Evolutionary conservation across 2,329 filamentous ascomycete species (phyloP).

Genomic region (Microsporum audouinii): DNA sequence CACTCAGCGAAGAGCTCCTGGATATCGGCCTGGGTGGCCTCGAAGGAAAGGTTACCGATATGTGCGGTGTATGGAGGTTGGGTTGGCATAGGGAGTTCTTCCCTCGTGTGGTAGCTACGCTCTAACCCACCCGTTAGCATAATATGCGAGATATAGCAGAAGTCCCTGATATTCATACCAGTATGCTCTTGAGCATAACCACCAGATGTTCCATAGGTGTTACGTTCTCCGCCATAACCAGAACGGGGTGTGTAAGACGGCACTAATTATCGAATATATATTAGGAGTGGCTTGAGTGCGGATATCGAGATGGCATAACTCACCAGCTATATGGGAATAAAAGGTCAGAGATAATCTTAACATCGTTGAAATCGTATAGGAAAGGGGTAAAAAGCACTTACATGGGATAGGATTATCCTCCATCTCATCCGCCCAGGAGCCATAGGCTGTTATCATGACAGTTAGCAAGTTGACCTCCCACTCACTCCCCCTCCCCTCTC

Average conservation of each 20-base stretch:
- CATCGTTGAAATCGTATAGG: not conserved
- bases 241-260: conserved; percentile 29
- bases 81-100: conserved; percentile 73
- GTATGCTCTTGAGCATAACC: not conserved
- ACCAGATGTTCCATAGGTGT: not conserved
- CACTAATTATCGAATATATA: conserved; percentile 15
- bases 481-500: not conserved
- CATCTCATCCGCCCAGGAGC: conserved; percentile 98
- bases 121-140: conserved; percentile 14
- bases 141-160: not conserved
- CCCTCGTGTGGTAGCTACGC: conserved; percentile 37
- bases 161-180: not conserved
- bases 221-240: conserved; percentile 39
- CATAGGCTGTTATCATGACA: conserved; percentile 47
- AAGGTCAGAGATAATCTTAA: conserved; percentile 6
- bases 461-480: conserved; percentile 13
- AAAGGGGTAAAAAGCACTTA: conserved; percentile 36
- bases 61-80: conserved; percentile 94
- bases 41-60: conserved; percentile 92
- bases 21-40: conserved; percentile 73
- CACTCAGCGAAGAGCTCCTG: conserved; percentile 76
- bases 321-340: conserved; percentile 7
- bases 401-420: conserved; percentile 68
- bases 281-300: conserved; percentile 2
- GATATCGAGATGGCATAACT: not conserved